Evolutionary conservation across 352 stramenopile species (phyloP).

Genomic region (Phytophthora macrochlamydospora): DNA sequence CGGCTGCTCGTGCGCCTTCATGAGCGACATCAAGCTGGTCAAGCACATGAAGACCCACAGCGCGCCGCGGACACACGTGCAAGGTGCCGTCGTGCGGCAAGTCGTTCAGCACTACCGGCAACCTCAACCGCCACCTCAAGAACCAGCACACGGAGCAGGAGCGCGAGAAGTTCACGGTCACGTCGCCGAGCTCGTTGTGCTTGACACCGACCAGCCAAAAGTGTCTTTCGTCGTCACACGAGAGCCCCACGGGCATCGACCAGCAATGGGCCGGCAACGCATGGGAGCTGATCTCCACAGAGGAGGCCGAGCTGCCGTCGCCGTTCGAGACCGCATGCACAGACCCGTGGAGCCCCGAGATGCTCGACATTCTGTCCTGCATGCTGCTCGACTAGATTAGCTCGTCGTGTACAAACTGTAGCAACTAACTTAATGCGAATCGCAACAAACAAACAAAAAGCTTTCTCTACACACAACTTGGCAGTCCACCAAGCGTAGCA

Average conservation of each 20-base stretch:
- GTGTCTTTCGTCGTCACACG: slow-evolving; percentile 17
- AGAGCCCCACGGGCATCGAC: slow-evolving; percentile 39
- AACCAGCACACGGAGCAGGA: slow-evolving; percentile 44
- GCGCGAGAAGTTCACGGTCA: slow-evolving; percentile 18
- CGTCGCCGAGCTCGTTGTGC: slow-evolving; percentile 20
- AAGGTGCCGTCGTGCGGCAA: slow-evolving; percentile 42
- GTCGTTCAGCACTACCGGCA: slow-evolving; percentile 57
- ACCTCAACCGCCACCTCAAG: slow-evolving; percentile 57
- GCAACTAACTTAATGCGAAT: slow-evolving; percentile 23
- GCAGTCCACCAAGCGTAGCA: no score
- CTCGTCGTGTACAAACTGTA: slow-evolving; percentile 19
- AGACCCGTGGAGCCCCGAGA: slow-evolving; percentile 42
- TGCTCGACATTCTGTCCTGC: slow-evolving; percentile 44
- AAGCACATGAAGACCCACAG: slow-evolving; percentile 55
- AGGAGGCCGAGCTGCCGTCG: slow-evolving; percentile 19
- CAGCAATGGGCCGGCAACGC: slow-evolving; percentile 28
- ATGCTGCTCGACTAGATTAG: slow-evolving; percentile 39
- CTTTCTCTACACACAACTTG: slow-evolving; percentile 5
- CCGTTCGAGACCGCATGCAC: slow-evolving; percentile 36
- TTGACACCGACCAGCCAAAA: slow-evolving; percentile 29
- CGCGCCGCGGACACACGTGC: slow-evolving; percentile 40
- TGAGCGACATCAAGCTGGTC: slow-evolving; percentile 45
- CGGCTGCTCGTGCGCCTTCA: slow-evolving; percentile 35
- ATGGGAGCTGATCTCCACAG: slow-evolving; percentile 21
- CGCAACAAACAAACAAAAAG: background rate